Base-by-base conservation (phyloP, 2,329 filamentous ascomycete species). In the Xenosphaeropsis pyriputrescens region DNA sequence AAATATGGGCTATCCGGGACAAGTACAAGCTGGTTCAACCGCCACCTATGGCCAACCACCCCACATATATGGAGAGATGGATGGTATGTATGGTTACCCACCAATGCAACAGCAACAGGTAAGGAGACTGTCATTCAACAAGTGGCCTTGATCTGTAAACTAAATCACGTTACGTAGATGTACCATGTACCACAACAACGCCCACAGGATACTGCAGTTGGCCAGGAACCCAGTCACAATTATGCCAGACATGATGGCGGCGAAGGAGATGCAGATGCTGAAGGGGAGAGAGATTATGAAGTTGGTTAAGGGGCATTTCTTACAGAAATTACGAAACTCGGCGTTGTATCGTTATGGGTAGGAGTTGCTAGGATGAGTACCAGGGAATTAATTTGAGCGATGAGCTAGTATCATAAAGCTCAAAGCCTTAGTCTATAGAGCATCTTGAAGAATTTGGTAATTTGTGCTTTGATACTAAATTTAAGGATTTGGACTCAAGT, bases 41-140 rank as follows among this genome's bases (percentile, higher is more conserved):
- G 71, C 73, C 37, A 70, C 73, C 11, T 93, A 93, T 55, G 82
- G 79, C 12, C 85, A 91, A 52, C 79, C 83, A 48, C 58, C 56
- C 36, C 66, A 75, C 45, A 93, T 95, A 70, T 94, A 86, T 53
- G 70, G 78, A 39, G 78, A 81, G 40, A 79, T 88, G 59, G 78
- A 85, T 44, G 76, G 75, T 45, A 94, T 95, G 69, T 96, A 96
- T 57, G 72, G 72, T 30, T 93, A 93, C 56, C 71, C 79, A 12
- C 64, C 76, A 44, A 84, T 94, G 71, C 78, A 81, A 49, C 73
- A 82, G 45, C 85, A 93, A 58, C 84, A 86, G 66, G 84, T 88
- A 67, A 57, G 72, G 36, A 18, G 8, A 26, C 22, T 26, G 4
- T 26, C 22, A 26, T 26, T 26, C 8, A 11, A 26, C 8, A 11